Evolutionary conservation across 257 asterid genomes (phyloP).

Genomic region (Solanum arcanum): DNA sequence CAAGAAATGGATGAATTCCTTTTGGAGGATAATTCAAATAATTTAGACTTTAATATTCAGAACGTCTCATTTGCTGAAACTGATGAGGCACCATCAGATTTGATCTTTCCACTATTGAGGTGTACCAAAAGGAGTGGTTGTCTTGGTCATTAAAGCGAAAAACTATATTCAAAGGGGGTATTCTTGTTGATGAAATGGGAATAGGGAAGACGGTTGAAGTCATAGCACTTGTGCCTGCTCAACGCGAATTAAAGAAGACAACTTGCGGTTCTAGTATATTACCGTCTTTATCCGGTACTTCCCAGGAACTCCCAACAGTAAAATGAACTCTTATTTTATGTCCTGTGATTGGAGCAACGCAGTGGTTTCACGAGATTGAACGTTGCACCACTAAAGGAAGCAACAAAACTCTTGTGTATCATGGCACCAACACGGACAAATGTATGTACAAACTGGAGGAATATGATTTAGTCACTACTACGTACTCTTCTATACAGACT

Average conservation of each 20-base stretch:
- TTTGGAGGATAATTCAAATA: conserved; percentile 29
- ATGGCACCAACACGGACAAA: conserved; percentile 54
- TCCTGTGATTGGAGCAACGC: conserved; percentile 73
- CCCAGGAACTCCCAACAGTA: conserved; percentile 36
- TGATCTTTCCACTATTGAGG: conserved; percentile 62
- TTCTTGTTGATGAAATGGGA: conserved; percentile 96
- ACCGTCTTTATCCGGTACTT: conserved; percentile 33
- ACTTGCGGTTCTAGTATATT: background rate
- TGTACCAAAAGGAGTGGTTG: conserved; percentile 88
- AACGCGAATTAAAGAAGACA: conserved; percentile 32
- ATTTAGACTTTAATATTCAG: background rate
- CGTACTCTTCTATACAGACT: background rate
- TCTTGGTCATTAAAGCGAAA: conserved; percentile 86
- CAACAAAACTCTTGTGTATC: conserved; percentile 65
- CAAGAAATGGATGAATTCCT: conserved; percentile 49
- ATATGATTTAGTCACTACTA: background rate
- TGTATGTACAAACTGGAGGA: background rate
- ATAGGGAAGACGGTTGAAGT: conserved; percentile 96
- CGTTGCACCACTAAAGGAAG: conserved; percentile 58
- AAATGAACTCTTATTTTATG: conserved; percentile 72
- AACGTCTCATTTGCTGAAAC: conserved; percentile 43
- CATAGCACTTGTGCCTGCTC: conserved; percentile 76
- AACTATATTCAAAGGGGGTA: conserved; percentile 62
- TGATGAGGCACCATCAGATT: conserved; percentile 51
- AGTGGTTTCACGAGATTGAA: conserved; percentile 36